These are phyloP conservation scores for Ascochyta viciae-villosae DNA, from an alignment of 2,329 filamentous ascomycete genomes.

Conservation along the genomic window DNA sequence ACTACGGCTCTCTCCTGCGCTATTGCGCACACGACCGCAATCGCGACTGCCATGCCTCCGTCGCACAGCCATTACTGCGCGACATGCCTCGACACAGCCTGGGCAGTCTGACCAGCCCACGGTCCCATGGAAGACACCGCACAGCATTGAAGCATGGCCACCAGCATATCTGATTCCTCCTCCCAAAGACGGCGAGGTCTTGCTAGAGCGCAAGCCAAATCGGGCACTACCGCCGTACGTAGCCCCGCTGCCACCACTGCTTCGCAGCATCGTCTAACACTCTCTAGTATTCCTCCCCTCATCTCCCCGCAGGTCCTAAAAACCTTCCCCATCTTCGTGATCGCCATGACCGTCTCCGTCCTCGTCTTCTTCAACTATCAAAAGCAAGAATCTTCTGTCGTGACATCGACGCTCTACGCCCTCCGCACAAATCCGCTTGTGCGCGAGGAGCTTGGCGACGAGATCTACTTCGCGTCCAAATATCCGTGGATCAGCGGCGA, in stretches of 20 bases:
- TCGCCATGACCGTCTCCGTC: slow-evolving; percentile 72
- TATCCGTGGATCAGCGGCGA: slow-evolving; percentile 63
- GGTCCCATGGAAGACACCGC: slow-evolving; percentile 49
- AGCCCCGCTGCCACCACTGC: neutral
- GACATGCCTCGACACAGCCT: slow-evolving; percentile 34
- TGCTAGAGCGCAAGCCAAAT: slow-evolving; percentile 43
- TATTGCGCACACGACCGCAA: slow-evolving; percentile 36
- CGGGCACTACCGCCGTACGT: slow-evolving; percentile 46
- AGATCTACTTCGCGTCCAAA: slow-evolving; percentile 59
- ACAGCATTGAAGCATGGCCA: slow-evolving; percentile 43
- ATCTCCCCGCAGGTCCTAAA: slow-evolving; percentile 50
- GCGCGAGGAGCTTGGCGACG: slow-evolving; percentile 79
- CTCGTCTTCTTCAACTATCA: slow-evolving; percentile 99
- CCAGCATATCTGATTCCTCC: slow-evolving; percentile 47
- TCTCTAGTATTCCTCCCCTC: slow-evolving; percentile 42
- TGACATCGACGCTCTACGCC: slow-evolving; percentile 90
- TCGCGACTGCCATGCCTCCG: slow-evolving; percentile 32
- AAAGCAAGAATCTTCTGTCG: slow-evolving; percentile 81
- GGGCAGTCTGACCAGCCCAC: slow-evolving; percentile 32
- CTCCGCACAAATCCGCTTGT: slow-evolving; percentile 80
- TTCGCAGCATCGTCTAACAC: neutral
- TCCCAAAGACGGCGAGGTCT: slow-evolving; percentile 45
- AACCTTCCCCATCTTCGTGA: slow-evolving; percentile 81
- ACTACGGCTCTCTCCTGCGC: slow-evolving; percentile 30
- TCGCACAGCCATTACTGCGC: slow-evolving; percentile 24